Conservation (phyloP, 768 basidiomycete genomes). For the Tylopilus sp. region DNA sequence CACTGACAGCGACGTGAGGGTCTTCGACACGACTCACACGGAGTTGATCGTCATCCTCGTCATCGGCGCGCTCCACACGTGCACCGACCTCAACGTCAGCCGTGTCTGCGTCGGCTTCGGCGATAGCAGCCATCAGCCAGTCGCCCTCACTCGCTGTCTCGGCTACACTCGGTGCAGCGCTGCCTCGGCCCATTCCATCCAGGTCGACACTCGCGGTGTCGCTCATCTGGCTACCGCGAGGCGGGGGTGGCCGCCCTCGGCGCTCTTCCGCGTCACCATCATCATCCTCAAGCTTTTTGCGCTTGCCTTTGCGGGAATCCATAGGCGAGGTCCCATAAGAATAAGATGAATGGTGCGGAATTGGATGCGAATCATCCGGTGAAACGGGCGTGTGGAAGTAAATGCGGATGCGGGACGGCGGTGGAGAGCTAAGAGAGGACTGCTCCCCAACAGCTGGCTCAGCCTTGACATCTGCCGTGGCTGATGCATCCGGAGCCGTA, state of each 20-base stretch:
- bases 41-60: slow-evolving; percentile 44
- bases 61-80: slow-evolving; percentile 43
- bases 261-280: slow-evolving; percentile 77
- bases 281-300: slow-evolving; percentile 88
- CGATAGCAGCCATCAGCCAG: slow-evolving; percentile 89
- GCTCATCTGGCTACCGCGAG: slow-evolving; percentile 39
- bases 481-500: slow-evolving; percentile 25
- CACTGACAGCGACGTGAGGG: slow-evolving; percentile 35
- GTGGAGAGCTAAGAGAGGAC: slow-evolving; percentile 39
- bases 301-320: slow-evolving; percentile 73
- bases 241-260: slow-evolving; percentile 63
- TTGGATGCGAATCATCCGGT: slow-evolving; percentile 74
- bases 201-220: slow-evolving; percentile 57
- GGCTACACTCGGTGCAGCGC: slow-evolving; percentile 64
- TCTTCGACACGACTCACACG: slow-evolving; percentile 42
- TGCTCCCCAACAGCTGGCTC: slow-evolving; percentile 28
- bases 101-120: slow-evolving; percentile 61
- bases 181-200: slow-evolving; percentile 54
- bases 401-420: slow-evolving; percentile 80
- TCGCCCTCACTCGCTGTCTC: slow-evolving; percentile 70
- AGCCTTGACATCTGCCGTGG: slow-evolving; percentile 31
- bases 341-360: slow-evolving; percentile 56
- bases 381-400: slow-evolving; percentile 91
- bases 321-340: slow-evolving; percentile 40
- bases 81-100: slow-evolving; percentile 55